Conservation (phyloP, 352 stramenopile species). For the Poterioochromonas sp. region DNA sequence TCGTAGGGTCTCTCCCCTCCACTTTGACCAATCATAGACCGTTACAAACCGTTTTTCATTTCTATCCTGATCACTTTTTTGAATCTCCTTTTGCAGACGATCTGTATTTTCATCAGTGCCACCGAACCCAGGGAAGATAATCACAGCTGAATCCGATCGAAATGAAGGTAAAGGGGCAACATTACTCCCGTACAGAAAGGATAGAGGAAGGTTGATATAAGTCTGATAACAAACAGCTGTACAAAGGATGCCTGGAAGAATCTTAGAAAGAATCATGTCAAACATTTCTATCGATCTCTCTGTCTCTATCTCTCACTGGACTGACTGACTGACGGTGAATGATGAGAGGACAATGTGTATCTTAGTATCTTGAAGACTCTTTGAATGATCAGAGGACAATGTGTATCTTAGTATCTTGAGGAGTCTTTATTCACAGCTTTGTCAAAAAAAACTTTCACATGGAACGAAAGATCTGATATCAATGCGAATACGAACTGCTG, state of each 20-base stretch:
- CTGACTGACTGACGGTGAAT: no score
- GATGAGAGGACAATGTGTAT: no score
- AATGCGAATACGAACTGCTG: no score
- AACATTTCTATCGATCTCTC: no score
- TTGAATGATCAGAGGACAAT: no score
- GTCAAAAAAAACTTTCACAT: no score
- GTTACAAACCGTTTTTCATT: background rate
- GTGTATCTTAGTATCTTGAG: no score
- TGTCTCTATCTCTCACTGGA: no score
- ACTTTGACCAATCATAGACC: background rate
- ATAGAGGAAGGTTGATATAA: background rate
- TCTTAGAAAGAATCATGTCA: no score
- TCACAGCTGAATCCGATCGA: background rate
- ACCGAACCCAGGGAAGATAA: background rate
- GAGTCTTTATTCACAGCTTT: no score
- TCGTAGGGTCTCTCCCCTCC: background rate
- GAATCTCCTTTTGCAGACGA: background rate
- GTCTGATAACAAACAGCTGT: background rate
- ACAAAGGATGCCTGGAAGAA: background rate
- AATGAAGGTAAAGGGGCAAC: background rate
- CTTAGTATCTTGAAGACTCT: no score
- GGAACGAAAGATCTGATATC: no score
- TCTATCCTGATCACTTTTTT: background rate
- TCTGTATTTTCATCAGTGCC: background rate
- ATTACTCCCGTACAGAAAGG: background rate